Evolutionary conservation across 2,329 filamentous ascomycete species (phyloP), one percentile per base, ranked within the genome.

Genomic region (Botrytis fragariae): DNA sequence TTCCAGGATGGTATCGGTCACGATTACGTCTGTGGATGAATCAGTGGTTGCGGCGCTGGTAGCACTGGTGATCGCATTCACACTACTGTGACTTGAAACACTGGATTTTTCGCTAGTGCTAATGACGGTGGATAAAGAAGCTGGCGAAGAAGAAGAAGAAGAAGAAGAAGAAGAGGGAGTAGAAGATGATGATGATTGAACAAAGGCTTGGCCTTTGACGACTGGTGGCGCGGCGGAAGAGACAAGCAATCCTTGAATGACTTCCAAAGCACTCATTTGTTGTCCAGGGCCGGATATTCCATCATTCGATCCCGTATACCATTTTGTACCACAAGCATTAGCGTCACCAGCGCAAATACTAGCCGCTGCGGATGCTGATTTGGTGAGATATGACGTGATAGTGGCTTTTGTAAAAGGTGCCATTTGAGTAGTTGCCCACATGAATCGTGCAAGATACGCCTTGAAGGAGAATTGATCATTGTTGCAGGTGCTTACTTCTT

Each of bases 401-500:
- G 83, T 82, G 5, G 81, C 72, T 4, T 82, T 81, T 32, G 90
- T 86, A 32, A 85, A 85, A 16, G 90, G 88, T 74, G 89, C 84
- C 82, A 91, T 84, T 69, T 86, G 80, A 48, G 87, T 84, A 5
- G 88, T 85, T 63, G 86, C 84, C 82, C 86, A 90, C 83, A 91
- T 87, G 83, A 90, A 91, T 72, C 90, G 88, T 39, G 89, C 84
- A 44, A 92, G 84, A 79, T 90, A 91, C 61, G 86, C 90, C 82
- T 93, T 93, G 86, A 91, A 92, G 14, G 88, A 89, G 77, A 86
- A 87, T 85, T 90, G 89, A 81, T 92, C 90, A 68, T 82, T 84
- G 79, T 89, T 87, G 81, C 91, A 93, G 0, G 79, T 84, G 70
- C 83, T 82, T 74, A 84, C 81, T 6, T 81, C 82, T 81, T 93